Evolutionary conservation across 139 green algal species (phyloP).

Genomic region (Chlamydomonas eustigma): DNA sequence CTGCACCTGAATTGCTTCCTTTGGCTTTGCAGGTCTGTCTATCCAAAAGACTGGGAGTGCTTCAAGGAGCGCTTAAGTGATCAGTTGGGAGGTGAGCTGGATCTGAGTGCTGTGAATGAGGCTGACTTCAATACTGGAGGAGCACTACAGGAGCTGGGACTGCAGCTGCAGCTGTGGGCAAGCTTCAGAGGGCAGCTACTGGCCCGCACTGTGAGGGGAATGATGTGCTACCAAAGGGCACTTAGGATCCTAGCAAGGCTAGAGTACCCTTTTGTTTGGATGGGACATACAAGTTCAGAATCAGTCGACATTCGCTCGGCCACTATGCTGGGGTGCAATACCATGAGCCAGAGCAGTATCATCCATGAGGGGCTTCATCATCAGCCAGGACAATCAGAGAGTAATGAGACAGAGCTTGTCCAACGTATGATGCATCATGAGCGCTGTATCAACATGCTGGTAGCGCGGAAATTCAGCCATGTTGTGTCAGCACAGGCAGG

Average conservation of each 20-base stretch:
- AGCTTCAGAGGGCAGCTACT: constrained; percentile 71
- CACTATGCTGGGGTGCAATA: too few relatives aligned
- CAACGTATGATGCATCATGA: constrained; percentile 7
- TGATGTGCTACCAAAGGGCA: constrained; percentile 58
- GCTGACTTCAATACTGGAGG: constrained; percentile 39
- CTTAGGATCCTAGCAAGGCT: constrained; percentile 19
- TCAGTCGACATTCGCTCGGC: too few relatives aligned
- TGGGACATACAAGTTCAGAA: too few relatives aligned
- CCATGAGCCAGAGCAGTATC: too few relatives aligned
- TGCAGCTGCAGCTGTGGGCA: constrained; percentile 77
- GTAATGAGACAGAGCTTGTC: background rate
- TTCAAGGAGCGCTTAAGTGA: constrained; percentile 9
- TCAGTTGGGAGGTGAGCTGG: background rate
- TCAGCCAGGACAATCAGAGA: background rate
- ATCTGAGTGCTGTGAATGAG: background rate
- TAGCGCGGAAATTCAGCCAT: constrained; percentile 73
- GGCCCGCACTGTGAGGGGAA: constrained; percentile 63
- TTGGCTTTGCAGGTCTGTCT: constrained; percentile 26
- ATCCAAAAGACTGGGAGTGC: constrained; percentile 9
- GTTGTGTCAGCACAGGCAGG: constrained; percentile 64
- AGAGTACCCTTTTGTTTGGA: constrained; percentile 25
- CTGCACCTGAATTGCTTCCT: too few relatives aligned
- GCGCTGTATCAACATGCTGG: constrained; percentile 37
- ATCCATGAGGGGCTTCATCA: background rate
- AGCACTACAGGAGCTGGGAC: constrained; percentile 30